Evolutionary conservation across 805 yeast genomes (phyloP).

Genomic region (Yamadazyma ubonensis): DNA sequence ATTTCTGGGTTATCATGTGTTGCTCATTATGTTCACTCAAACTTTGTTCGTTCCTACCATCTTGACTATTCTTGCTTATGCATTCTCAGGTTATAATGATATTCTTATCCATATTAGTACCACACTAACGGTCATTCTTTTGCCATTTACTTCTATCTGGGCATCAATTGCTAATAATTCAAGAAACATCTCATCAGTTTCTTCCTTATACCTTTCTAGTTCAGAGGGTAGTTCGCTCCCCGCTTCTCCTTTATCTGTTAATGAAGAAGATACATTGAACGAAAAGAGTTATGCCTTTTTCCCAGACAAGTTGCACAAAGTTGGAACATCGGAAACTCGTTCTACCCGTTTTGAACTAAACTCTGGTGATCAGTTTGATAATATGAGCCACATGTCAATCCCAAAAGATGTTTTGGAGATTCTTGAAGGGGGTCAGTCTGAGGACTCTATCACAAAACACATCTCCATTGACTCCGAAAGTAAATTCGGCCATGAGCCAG

Average conservation of each 20-base stretch:
- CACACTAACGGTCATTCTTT: constrained; percentile 40
- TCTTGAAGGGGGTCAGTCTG: constrained; percentile 4
- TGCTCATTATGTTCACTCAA: constrained; percentile 79
- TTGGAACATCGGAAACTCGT: constrained; percentile 7
- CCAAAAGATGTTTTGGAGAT: constrained; percentile 15
- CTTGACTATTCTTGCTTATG: constrained; percentile 54
- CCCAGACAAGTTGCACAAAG: constrained; percentile 14
- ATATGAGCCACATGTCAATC: constrained; percentile 6
- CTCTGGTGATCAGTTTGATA: constrained; percentile 1
- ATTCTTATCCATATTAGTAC: constrained; percentile 15
- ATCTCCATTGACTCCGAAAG: not conserved
- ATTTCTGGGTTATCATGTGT: constrained; percentile 77
- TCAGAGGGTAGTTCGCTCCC: constrained; percentile 3
- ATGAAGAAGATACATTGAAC: constrained; percentile 14
- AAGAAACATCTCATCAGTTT: constrained; percentile 10
- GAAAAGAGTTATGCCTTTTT: constrained; percentile 14
- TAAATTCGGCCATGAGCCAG: not conserved
- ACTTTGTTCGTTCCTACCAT: constrained; percentile 78
- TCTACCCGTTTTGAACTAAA: not conserved
- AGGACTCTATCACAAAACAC: not conserved
- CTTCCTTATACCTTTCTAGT: constrained; percentile 13
- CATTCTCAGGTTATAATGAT: constrained; percentile 9
- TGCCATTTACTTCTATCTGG: constrained; percentile 89
- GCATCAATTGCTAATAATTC: constrained; percentile 64
- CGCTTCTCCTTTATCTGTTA: constrained; percentile 3